Evolutionary conservation across 2,329 filamentous ascomycete genomes (phyloP).

Genomic region (Chrysoporthe deuterocubensis): DNA sequence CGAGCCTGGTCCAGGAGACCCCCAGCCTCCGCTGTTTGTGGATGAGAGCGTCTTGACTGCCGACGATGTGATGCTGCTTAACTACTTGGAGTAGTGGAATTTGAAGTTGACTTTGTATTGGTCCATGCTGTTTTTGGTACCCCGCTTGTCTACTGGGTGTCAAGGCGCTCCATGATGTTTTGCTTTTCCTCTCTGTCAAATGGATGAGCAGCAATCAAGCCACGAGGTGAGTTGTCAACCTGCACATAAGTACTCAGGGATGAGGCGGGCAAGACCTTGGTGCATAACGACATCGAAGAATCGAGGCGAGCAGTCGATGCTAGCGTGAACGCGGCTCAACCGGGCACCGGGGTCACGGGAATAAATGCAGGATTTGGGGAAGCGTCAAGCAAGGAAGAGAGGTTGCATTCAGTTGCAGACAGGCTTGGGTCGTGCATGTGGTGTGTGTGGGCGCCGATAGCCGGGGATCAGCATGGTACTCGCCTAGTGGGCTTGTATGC

Average conservation of each 20-base stretch:
- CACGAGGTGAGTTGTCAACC: neutral
- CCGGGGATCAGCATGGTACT: too few species aligned
- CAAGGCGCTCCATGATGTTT: neutral
- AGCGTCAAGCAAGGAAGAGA: neutral
- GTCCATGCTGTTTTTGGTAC: neutral
- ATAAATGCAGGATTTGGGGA: neutral
- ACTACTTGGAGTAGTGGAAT: neutral
- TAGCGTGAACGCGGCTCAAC: neutral
- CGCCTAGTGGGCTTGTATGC: too few species aligned
- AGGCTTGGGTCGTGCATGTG: neutral
- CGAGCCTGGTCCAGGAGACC: slow-evolving; percentile 22
- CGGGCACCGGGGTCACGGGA: neutral
- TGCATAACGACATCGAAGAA: neutral
- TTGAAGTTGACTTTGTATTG: too few species aligned
- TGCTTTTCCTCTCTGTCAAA: neutral
- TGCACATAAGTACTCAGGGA: neutral
- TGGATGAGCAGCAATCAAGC: neutral
- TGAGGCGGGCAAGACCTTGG: neutral
- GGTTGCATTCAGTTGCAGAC: neutral
- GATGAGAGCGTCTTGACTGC: slow-evolving; percentile 2
- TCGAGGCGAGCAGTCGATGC: neutral
- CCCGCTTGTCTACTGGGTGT: too few species aligned
- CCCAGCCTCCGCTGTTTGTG: slow-evolving; percentile 17
- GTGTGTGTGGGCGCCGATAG: neutral
- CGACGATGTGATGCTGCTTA: slow-evolving; percentile 7